A percentile compares a stretch with the other conserved stretches of the same genome.
Evolutionary conservation across 169 alveolate genomes (phyloP).

Genomic region (Plasmodium gallinaceum): DNA sequence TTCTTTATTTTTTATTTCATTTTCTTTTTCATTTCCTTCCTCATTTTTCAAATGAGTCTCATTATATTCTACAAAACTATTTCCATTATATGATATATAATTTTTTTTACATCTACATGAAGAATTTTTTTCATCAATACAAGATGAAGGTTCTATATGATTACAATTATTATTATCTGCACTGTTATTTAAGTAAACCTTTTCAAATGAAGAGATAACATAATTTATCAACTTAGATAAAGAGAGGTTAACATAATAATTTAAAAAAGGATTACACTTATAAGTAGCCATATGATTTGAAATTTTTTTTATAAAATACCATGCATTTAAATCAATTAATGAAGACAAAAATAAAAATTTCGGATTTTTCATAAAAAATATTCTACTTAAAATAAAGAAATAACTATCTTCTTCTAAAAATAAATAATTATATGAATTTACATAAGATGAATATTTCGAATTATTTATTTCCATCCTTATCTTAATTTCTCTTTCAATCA

Average conservation of each 20-base stretch:
- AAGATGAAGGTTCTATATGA: background rate
- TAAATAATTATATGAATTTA: conserved; percentile 31
- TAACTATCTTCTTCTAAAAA: conserved; percentile 28
- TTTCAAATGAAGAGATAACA: conserved; percentile 9
- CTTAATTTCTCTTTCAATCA: conserved; percentile 57
- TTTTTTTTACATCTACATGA: background rate
- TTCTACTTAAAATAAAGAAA: conserved; percentile 16
- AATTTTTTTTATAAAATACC: conserved; percentile 11
- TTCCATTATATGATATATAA: background rate
- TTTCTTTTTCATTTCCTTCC: background rate
- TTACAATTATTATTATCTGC: background rate
- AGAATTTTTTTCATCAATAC: background rate
- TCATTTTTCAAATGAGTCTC: background rate
- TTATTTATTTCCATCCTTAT: conserved; percentile 19
- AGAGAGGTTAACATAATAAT: conserved; percentile 22
- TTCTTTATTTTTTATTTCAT: background rate
- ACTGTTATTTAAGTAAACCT: background rate
- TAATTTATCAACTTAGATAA: conserved; percentile 5
- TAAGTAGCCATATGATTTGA: conserved; percentile 31
- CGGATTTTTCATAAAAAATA: conserved; percentile 34
- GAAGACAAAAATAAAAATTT: conserved; percentile 41
- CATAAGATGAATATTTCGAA: conserved; percentile 8
- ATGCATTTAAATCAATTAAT: conserved; percentile 54
- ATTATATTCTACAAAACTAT: background rate
- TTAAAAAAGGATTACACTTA: conserved; percentile 44